phyloP scores from a whole-genome alignment of 768 basidiomycete species.

The Calocybe cyanea region DNA sequence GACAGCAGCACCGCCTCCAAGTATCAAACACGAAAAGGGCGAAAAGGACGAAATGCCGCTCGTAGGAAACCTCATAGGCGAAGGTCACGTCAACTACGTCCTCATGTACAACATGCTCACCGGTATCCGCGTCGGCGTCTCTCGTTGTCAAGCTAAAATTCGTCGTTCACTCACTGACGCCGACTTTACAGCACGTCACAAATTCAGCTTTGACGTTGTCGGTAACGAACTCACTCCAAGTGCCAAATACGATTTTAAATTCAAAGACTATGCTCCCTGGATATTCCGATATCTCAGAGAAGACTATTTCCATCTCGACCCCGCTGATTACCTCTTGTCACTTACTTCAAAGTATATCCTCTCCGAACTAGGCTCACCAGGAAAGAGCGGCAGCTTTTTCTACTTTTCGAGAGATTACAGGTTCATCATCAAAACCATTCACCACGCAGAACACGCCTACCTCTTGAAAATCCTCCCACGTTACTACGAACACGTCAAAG shows the following conservation, averaged over 20 bases:
- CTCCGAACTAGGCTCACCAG: conserved; percentile 95
- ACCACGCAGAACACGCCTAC: conserved; percentile 91
- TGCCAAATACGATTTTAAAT: conserved; percentile 98
- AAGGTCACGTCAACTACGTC: conserved; percentile 97
- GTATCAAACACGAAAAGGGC: conserved; percentile 28
- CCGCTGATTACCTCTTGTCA: conserved; percentile 95
- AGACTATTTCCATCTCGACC: conserved; percentile 91
- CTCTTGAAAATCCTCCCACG: conserved; percentile 76
- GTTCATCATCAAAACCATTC: conserved; percentile 99
- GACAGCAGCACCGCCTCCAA: no score
- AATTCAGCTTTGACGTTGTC: conserved; percentile 95
- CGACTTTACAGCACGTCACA: conserved; percentile 87
- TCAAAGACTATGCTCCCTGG: conserved; percentile 99
- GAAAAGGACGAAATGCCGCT: conserved; percentile 54
- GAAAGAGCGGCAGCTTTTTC: conserved; percentile 98
- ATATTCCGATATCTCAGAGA: conserved; percentile 95
- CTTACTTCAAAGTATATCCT: conserved; percentile 97
- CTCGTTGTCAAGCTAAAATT: conserved; percentile 94
- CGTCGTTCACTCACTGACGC: conserved; percentile 79
- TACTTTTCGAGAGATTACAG: conserved; percentile 98
- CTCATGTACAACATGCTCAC: conserved; percentile 99
- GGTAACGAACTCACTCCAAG: conserved; percentile 98
- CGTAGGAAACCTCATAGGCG: conserved; percentile 96
- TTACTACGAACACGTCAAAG: conserved; percentile 83
- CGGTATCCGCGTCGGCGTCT: conserved; percentile 94